Evolutionary conservation across 176 grass and related monocot species (phyloP).

Genomic region (Alloteropsis semialata): DNA sequence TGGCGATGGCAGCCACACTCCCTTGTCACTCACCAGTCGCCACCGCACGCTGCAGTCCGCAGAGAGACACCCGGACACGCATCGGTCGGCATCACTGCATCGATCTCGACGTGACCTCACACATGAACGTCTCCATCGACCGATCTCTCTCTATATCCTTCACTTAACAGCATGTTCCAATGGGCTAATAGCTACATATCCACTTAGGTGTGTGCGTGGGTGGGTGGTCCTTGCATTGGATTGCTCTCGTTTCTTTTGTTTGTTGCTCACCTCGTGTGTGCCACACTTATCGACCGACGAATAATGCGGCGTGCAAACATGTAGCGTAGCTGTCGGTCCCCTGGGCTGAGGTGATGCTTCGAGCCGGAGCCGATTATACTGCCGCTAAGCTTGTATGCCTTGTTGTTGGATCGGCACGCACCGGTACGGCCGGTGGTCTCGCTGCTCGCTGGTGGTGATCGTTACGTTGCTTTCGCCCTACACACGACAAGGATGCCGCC

Average conservation of each 20-base stretch:
- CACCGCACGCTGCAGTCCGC: too few species aligned
- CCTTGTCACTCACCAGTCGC: constrained; percentile 31
- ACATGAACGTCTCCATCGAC: too few species aligned
- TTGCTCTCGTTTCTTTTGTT: too few species aligned
- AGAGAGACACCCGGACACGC: too few species aligned
- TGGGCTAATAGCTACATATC: not conserved
- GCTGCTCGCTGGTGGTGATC: not conserved
- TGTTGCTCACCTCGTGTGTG: not conserved
- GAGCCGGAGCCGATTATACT: not conserved
- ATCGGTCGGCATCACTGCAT: too few species aligned
- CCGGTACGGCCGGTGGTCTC: not conserved
- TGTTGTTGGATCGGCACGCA: not conserved
- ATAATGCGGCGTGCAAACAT: not conserved
- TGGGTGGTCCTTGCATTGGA: not conserved
- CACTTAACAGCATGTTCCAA: not conserved
- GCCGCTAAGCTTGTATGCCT: not conserved
- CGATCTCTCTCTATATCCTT: too few species aligned
- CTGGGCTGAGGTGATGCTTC: constrained; percentile 7
- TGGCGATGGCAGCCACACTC: constrained; percentile 12
- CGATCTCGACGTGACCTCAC: not conserved
- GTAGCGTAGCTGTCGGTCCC: constrained; percentile 15
- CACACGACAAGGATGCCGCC: not conserved
- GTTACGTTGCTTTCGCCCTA: constrained; percentile 29
- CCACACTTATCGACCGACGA: not conserved
- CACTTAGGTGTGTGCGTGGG: not conserved